Evolutionary conservation across 352 stramenopile genomes (phyloP), one percentile per base, ranked within the genome.

Genomic region (Pythium vanterpoolii): DNA sequence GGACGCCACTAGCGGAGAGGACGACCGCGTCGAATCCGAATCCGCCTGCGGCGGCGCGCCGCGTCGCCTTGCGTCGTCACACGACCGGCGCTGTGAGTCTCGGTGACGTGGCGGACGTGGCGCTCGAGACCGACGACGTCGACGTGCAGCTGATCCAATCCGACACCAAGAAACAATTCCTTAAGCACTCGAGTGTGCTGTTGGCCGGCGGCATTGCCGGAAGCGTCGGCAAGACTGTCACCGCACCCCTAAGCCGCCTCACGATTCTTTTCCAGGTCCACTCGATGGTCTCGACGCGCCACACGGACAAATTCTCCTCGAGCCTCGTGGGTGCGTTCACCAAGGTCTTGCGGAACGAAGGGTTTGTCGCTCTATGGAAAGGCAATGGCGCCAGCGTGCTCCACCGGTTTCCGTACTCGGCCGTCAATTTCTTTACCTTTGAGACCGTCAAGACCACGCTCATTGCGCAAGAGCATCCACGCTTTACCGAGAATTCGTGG

Each of bases 201-300:
- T 77, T 95, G 46, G 83, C 86, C 6, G 96, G 96, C 39, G 96
- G 96, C 33, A 81, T 98, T 54, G 95, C 96, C n/a, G 96, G 96
- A 28, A 97, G 89, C 64, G 79, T 98, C 21, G 95, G 92, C 47
- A 99, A 99, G 76, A 98, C 95, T 13, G 77, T 98, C 31, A 98
- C 96, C 9, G 96, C 96, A 33, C 96, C 96, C 36, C 79, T 99
- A 6, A 97, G 86, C 66, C 90, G 95, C 16, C 74, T 98, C 5
- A 98, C 96, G 27, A 98, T 99, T 64, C 77, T 98, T 19, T 98
- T 97, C 77, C 95, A 98, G 76, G 96, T 99, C 19, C 93, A 98
- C 74, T 96, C 87, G 28, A 96, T 98, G 88, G 90, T 98, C 11
- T 93, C 86, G 23, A 90, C 86, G 56, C 79, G 82, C 9, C 83